phyloP scores from a whole-genome alignment of 768 basidiomycete species.

The Tricholoma terreum region DNA sequence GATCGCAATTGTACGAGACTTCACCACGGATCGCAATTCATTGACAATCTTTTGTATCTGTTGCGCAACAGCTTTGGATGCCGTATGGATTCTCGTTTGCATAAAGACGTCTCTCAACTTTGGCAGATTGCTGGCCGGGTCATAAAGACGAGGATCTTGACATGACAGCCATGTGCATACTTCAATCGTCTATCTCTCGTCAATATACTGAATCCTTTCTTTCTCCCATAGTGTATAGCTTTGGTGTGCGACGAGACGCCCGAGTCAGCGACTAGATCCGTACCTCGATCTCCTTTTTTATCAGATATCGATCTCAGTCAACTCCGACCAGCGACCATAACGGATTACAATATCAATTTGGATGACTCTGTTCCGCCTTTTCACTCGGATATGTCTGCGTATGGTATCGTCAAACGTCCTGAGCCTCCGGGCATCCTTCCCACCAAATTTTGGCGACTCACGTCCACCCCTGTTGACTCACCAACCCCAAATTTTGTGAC shows the following conservation, averaged over 20 bases:
- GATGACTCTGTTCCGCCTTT: neutral
- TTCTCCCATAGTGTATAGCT: too few relatives aligned
- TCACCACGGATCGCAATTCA: neutral
- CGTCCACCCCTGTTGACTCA: slow-evolving; percentile 22
- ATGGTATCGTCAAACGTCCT: slow-evolving; percentile 54
- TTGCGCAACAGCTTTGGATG: neutral
- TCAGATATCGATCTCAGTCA: neutral
- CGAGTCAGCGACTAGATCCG: too few relatives aligned
- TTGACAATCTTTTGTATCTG: neutral
- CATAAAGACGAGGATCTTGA: too few relatives aligned
- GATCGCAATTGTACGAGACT: neutral
- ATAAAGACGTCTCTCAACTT: too few relatives aligned
- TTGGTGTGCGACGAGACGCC: too few relatives aligned
- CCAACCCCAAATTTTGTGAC: slow-evolving; percentile 30
- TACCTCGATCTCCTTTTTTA: too few relatives aligned
- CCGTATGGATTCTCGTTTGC: too few relatives aligned
- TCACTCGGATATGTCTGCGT: slow-evolving; percentile 57
- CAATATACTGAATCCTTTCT: too few relatives aligned
- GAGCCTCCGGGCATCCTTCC: slow-evolving; percentile 30
- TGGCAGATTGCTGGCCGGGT: too few relatives aligned
- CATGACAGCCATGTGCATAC: too few relatives aligned
- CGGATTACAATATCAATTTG: neutral
- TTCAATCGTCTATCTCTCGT: too few relatives aligned
- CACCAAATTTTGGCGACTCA: slow-evolving; percentile 42
- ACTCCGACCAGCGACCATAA: neutral